These are phyloP conservation scores for Eremothecium gossypii DNA, from an alignment of 1,139 yeast species.

Conservation along the genomic window DNA sequence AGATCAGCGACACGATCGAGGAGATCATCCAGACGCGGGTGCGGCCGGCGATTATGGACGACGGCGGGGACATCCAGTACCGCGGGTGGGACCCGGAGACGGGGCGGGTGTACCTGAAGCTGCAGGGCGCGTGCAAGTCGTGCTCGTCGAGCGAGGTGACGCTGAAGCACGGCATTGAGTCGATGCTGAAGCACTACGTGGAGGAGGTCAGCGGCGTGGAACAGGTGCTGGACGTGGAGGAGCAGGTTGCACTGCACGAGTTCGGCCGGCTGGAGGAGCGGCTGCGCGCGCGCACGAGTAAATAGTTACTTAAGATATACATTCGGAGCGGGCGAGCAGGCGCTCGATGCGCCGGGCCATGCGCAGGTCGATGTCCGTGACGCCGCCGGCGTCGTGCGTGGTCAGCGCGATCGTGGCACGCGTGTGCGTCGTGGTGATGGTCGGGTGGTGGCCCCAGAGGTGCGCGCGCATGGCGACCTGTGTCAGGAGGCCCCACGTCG, in stretches of 20 bases:
- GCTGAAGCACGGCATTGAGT: constrained; percentile 69
- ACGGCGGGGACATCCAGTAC: constrained; percentile 77
- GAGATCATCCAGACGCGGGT: constrained; percentile 90
- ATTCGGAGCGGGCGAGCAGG: constrained; percentile 23
- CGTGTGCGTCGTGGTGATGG: constrained; percentile 54
- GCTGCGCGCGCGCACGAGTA: constrained; percentile 8
- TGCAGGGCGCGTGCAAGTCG: constrained; percentile 73
- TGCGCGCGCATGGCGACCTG: constrained; percentile 55
- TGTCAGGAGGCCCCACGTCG: constrained; percentile 60
- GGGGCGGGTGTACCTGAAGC: constrained; percentile 57
- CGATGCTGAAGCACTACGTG: constrained; percentile 71
- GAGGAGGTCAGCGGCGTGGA: constrained; percentile 67
- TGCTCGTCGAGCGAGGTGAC: constrained; percentile 73
- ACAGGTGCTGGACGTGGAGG: constrained; percentile 43
- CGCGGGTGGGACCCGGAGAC: constrained; percentile 51
- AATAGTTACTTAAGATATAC: not conserved
- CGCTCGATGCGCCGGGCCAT: constrained; percentile 47
- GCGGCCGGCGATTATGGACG: constrained; percentile 87
- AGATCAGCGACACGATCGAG: constrained; percentile 78
- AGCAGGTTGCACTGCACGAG: constrained; percentile 30
- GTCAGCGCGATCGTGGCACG: constrained; percentile 47
- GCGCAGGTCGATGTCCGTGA: constrained; percentile 50
- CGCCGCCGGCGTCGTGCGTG: constrained; percentile 57
- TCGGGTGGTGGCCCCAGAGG: constrained; percentile 63
- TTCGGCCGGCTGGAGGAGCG: constrained; percentile 29